A percentile compares a stretch with the other conserved stretches of the same genome.
These are phyloP conservation scores for Furcasterigmium furcatum DNA, from an alignment of 2,329 filamentous ascomycete species.

Conservation along the genomic window DNA sequence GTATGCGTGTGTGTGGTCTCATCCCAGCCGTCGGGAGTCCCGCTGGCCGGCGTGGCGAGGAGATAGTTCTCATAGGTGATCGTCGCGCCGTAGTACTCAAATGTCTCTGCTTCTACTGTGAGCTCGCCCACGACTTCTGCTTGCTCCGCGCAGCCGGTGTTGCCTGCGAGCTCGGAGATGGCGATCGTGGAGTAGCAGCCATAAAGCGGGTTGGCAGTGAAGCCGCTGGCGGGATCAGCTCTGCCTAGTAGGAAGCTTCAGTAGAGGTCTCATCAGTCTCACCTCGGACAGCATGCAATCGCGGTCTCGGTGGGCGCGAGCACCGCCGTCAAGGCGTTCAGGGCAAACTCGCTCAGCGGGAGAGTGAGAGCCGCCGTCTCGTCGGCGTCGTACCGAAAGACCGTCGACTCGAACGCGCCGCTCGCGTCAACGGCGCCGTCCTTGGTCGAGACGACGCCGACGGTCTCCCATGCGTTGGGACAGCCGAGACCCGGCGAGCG, in stretches of 20 bases:
- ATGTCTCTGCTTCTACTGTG: not conserved
- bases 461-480: constrained; percentile 2
- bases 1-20: not conserved
- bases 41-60: not conserved
- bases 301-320: not conserved
- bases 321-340: not conserved
- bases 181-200: not conserved
- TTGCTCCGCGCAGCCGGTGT: not conserved
- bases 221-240: not conserved
- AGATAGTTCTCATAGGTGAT: not conserved
- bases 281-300: not conserved
- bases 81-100: not conserved
- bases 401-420: not conserved
- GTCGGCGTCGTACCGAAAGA: not conserved
- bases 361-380: not conserved
- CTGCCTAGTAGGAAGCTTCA: not conserved
- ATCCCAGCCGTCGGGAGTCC: not conserved
- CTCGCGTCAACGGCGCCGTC: not conserved
- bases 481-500: not conserved
- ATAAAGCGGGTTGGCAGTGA: not conserved
- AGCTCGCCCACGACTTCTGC: not conserved
- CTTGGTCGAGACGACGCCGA: not conserved
- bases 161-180: not conserved
- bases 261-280: not conserved
- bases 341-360: not conserved